Conservation (phyloP, 495 filamentous ascomycete species). For the Penicillium soppii region DNA sequence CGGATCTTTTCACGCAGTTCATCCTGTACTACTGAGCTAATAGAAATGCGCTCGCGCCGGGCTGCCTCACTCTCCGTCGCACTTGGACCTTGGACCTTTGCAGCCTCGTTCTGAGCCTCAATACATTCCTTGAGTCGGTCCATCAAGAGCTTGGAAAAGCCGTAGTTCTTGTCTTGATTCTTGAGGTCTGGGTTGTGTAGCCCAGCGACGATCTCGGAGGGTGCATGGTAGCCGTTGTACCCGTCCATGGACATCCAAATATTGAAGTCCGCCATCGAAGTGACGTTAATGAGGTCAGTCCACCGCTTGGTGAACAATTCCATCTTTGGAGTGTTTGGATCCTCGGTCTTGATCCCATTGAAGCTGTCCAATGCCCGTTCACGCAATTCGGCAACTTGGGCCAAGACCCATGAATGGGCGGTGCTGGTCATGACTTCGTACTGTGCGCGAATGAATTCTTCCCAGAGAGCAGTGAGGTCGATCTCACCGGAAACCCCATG, state of each 20-base stretch:
- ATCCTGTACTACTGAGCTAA: conserved; percentile 2
- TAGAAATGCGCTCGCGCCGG: conserved; percentile 4
- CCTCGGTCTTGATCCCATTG: not conserved
- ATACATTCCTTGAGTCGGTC: conserved; percentile 3
- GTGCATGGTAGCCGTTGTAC: not conserved
- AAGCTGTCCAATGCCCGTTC: not conserved
- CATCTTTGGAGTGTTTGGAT: not conserved
- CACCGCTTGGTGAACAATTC: not conserved
- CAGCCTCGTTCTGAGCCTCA: conserved; percentile 9
- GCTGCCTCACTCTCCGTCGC: conserved; percentile 4
- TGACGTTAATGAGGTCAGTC: not conserved
- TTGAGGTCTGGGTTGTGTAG: not conserved
- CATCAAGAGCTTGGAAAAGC: not conserved
- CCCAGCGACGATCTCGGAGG: not conserved
- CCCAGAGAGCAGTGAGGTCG: conserved; percentile 1
- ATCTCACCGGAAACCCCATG: not conserved
- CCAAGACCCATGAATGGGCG: not conserved
- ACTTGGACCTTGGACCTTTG: conserved; percentile 2
- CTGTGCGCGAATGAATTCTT: conserved; percentile 1
- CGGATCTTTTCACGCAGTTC: conserved; percentile 9
- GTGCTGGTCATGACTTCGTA: conserved; percentile 6
- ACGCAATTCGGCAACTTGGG: not conserved
- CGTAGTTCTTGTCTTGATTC: not conserved
- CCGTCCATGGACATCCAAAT: conserved; percentile 8
- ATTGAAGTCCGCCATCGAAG: conserved; percentile 5